Evolutionary conservation across 176 grass and related monocot species (phyloP), one percentile per base, ranked within the genome.

Genomic region (Oryza meridionalis): DNA sequence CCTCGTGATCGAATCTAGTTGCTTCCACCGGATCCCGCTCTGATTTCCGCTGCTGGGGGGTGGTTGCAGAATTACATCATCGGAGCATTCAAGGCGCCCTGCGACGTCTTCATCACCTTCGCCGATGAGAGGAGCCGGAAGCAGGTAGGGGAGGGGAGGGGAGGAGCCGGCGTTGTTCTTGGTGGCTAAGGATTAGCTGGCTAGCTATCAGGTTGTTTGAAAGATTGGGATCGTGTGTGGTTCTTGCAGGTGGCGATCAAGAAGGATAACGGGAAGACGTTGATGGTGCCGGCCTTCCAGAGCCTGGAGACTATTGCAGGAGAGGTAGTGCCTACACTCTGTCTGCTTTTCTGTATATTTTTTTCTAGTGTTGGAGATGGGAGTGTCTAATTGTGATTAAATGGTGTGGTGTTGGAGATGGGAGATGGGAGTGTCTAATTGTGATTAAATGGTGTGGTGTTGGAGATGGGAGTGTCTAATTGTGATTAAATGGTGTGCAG

Each of bases 81-180:
- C 44, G 95, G 90, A 61, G 95, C 92, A 16, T 98, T 98, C 87
- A 95, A 98, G 76, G 82, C 84, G 70, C 92, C 92, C 43, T 98
- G 95, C 82, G 88, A 93, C 79, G 88, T 93, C 81, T 86, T 88
- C 38, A 85, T 98, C 67, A 91, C 92, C 42, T 94, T 98, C 73
- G 75, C 89, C 66, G 95, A 98, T 72, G 95, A 91, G 58, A 93
- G 83, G 80, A 87, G 67, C 76, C 74, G 95, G 77, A 93, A 98
- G 78, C 93, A 95, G 91, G 92, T 98, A 77, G n/a, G 53, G 7
- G 7, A 40, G 77, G 24, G 3, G 12, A 77, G n/a, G 53, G 7
- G 7, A 40, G 77, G 24, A 6, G 12, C 76, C 33, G 16, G 26
- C 3, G 2, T 3, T 80, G 40, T 67, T 65, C 38, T 51, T 35